Conservation (phyloP, 2,329 filamentous ascomycete genomes). For the Clarireedia homoeocarpa region DNA sequence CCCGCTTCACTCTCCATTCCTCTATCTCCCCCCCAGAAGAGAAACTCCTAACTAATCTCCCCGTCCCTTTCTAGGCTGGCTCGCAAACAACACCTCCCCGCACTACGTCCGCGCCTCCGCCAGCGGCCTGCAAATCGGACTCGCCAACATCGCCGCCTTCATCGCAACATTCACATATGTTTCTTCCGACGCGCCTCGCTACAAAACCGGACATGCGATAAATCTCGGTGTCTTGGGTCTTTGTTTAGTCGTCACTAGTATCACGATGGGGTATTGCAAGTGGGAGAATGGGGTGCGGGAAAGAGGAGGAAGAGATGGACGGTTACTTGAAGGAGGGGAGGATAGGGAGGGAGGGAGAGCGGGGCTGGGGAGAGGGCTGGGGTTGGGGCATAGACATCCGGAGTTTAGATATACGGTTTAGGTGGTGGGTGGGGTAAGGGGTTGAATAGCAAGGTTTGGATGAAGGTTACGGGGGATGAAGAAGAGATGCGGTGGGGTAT, state of each 20-base stretch:
- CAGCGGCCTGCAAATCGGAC: conserved; percentile 29
- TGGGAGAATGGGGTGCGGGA: conserved; percentile 60
- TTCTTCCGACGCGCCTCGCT: conserved; percentile 49
- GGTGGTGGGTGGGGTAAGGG: background rate
- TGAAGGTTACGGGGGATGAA: background rate
- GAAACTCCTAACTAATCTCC: background rate
- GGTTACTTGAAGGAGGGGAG: conserved; percentile 49
- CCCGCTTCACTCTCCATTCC: background rate
- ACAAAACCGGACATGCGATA: conserved; percentile 63
- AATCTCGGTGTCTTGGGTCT: conserved; percentile 65
- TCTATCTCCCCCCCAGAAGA: background rate
- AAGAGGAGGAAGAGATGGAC: conserved; percentile 54
- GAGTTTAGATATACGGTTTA: conserved; percentile 63
- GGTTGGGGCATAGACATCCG: conserved; percentile 60
- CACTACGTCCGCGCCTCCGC: conserved; percentile 7
- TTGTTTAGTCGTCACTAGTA: conserved; percentile 59
- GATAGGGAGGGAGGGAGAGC: conserved; percentile 42
- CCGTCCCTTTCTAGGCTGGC: background rate
- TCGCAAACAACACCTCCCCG: conserved; percentile 4
- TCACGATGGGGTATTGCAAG: conserved; percentile 56
- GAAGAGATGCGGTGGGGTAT: background rate
- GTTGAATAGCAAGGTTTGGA: background rate
- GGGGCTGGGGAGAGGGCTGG: conserved; percentile 8
- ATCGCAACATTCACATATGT: conserved; percentile 48
- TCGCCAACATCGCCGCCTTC: conserved; percentile 77